These are phyloP conservation scores for Aspergillus unguis DNA, from an alignment of 2,329 filamentous ascomycete genomes.

Conservation along the genomic window DNA sequence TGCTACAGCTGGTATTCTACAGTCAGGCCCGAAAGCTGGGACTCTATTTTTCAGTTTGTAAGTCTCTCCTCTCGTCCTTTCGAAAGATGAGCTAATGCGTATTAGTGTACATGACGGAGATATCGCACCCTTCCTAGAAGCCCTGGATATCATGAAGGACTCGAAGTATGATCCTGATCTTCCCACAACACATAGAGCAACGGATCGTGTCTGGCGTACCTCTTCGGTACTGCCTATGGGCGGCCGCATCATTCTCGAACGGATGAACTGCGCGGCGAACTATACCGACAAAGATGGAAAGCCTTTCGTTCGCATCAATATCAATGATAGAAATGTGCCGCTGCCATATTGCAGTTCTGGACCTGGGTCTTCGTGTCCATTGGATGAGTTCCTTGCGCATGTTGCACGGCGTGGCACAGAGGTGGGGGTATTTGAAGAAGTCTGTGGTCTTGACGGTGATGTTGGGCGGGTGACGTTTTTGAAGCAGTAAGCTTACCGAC, in stretches of 20 bases:
- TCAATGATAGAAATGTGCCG: conserved; percentile 56
- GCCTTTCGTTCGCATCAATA: conserved; percentile 50
- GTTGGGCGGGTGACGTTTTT: conserved; percentile 49
- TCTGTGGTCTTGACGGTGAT: conserved; percentile 47
- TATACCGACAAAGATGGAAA: conserved; percentile 15
- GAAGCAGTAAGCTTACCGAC: conserved; percentile 35
- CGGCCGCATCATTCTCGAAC: conserved; percentile 54
- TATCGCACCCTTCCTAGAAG: conserved; percentile 54
- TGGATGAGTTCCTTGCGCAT: conserved; percentile 43
- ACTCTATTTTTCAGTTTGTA: conserved; percentile 58
- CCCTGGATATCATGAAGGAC: conserved; percentile 49
- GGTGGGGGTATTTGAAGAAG: conserved; percentile 47
- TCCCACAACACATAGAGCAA: conserved; percentile 45
- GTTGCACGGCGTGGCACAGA: conserved; percentile 42
- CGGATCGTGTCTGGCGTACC: conserved; percentile 52
- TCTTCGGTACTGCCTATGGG: conserved; percentile 58
- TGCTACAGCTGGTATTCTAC: conserved; percentile 51
- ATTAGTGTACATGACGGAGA: conserved; percentile 56
- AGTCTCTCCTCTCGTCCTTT: conserved; percentile 16
- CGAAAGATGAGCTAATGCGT: neutral
- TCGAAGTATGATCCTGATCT: conserved; percentile 40
- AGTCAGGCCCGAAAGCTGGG: conserved; percentile 44
- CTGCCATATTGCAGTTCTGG: conserved; percentile 48
- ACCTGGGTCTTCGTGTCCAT: conserved; percentile 48
- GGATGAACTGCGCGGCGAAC: conserved; percentile 43